Base-by-base conservation (phyloP, 495 filamentous ascomycete species). In the Penicillium paxilli region DNA sequence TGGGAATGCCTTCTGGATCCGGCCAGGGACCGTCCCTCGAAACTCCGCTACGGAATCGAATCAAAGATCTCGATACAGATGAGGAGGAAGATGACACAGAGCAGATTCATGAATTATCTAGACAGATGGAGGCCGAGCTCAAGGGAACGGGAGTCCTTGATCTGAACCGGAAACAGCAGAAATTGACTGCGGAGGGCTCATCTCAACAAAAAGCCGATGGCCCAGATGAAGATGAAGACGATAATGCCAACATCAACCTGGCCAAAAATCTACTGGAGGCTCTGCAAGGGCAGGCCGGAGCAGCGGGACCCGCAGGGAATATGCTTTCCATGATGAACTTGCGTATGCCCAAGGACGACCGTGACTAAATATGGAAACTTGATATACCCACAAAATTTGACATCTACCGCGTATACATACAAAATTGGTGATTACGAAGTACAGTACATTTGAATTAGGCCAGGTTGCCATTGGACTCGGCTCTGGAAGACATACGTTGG, bases 191-290 rank as follows among this genome's bases (percentile, higher is more conserved):
- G 60, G 23, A 60, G 61, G 21, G 6, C 68, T 49, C 63, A 5
- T 44, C 54, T 24, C 70, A 69, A 55, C 67, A 51, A 19, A 67
- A 72, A 37, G 53, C 50, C 37, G 57, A 54, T 50, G 50, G 63
- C 14, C 47, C 25, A 17, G 41, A 44, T 5, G 55, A 57, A 16
- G 55, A 64, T 22, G 63, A 79, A 14, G 87, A 86, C 51, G 79
- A 92, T 10, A 79, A 92, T 53, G 82, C 90, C 38, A 90, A 96
- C 60, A 88, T 90, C 64, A 91, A 92, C 45, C 80, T 98, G 5
- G 92, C 89, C 30, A 91, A 90, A 65, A 97, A 96, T 63, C 69
- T 97, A 20, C 74, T 97, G n/a, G 89, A 96, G 71, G 90, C 87
- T 63, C 90, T 98, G 63, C 94, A 96, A 59, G 85, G 86, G 23